Percentiles rank a stretch among this genome's conserved stretches.
phyloP scores from a whole-genome alignment of 306 rosid species.

The Vigna reflexopilosa region DNA sequence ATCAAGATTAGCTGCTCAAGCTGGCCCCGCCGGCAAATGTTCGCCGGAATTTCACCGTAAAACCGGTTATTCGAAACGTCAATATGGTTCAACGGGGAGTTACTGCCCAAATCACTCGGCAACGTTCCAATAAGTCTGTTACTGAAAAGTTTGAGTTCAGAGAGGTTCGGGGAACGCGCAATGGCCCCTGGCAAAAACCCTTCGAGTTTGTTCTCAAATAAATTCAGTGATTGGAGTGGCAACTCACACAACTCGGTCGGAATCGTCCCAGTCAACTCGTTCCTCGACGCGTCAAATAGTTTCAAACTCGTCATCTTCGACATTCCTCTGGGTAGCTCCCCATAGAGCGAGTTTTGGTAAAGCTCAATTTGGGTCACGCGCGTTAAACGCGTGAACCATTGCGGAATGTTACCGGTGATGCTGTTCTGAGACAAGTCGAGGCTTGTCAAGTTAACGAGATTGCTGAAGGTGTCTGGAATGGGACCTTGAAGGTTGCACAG shows the following conservation, averaged over 20 bases:
- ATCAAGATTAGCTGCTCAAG: constrained; percentile 54
- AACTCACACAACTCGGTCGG: constrained; percentile 61
- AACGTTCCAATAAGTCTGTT: constrained; percentile 59
- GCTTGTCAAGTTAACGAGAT: constrained; percentile 41
- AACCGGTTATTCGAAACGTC: constrained; percentile 63
- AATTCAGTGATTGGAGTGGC: constrained; percentile 58
- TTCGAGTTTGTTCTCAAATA: constrained; percentile 55
- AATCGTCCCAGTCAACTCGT: constrained; percentile 61
- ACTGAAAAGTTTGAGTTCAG: constrained; percentile 63
- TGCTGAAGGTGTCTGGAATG: constrained; percentile 56
- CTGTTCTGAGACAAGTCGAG: constrained; percentile 58
- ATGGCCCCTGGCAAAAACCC: constrained; percentile 62
- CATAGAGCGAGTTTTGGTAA: constrained; percentile 57
- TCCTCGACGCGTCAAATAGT: constrained; percentile 65
- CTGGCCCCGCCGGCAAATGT: constrained; percentile 53
- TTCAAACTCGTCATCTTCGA: constrained; percentile 55
- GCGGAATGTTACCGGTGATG: constrained; percentile 61
- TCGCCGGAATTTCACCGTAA: constrained; percentile 61
- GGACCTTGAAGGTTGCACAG: constrained; percentile 51
- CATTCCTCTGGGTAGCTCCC: constrained; percentile 57
- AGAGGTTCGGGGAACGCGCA: constrained; percentile 57
- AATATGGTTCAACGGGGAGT: constrained; percentile 51
- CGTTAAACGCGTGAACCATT: constrained; percentile 48
- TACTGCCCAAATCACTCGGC: constrained; percentile 63
- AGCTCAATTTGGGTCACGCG: constrained; percentile 61